These are phyloP conservation scores for Diversispora epigaea DNA, from an alignment of 192 early-diverging fungal species.

Conservation along the genomic window DNA sequence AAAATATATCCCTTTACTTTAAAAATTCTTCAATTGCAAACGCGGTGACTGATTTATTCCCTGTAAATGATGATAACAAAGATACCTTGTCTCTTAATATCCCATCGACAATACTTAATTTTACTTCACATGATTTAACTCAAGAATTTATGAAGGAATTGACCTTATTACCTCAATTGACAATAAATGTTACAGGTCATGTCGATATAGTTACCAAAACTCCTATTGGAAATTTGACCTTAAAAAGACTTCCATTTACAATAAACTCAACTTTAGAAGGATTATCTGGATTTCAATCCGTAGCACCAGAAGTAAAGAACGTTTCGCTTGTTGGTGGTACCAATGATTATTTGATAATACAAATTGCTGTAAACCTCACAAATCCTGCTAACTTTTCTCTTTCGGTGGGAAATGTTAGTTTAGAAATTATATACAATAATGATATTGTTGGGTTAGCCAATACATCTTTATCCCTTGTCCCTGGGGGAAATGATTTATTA, in stretches of 20 bases:
- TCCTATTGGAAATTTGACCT: conserved; percentile 45
- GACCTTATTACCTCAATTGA: conserved; percentile 36
- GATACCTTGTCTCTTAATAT: conserved; percentile 43
- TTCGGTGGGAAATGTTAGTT: conserved; percentile 50
- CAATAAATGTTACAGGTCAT: conserved; percentile 42
- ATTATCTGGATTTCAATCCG: conserved; percentile 47
- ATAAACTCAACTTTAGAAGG: conserved; percentile 44
- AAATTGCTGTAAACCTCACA: conserved; percentile 43
- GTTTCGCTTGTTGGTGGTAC: conserved; percentile 49
- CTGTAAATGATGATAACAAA: conserved; percentile 38
- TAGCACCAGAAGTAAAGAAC: conserved; percentile 41
- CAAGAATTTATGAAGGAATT: conserved; percentile 45
- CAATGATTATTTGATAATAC: conserved; percentile 37
- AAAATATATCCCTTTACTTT: conserved; percentile 35
- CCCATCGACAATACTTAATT: conserved; percentile 33
- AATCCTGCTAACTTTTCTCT: conserved; percentile 53
- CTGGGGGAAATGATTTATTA: conserved; percentile 45
- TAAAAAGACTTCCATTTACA: conserved; percentile 48
- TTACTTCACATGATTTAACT: conserved; percentile 35
- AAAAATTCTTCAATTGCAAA: conserved; percentile 38
- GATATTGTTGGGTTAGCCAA: conserved; percentile 50
- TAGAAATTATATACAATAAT: conserved; percentile 46
- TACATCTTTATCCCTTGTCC: conserved; percentile 44
- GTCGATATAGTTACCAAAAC: conserved; percentile 47
- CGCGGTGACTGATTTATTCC: conserved; percentile 37